Evolutionary conservation across 2,329 filamentous ascomycete genomes (phyloP).

Genomic region (Fusarium duplospermum): DNA sequence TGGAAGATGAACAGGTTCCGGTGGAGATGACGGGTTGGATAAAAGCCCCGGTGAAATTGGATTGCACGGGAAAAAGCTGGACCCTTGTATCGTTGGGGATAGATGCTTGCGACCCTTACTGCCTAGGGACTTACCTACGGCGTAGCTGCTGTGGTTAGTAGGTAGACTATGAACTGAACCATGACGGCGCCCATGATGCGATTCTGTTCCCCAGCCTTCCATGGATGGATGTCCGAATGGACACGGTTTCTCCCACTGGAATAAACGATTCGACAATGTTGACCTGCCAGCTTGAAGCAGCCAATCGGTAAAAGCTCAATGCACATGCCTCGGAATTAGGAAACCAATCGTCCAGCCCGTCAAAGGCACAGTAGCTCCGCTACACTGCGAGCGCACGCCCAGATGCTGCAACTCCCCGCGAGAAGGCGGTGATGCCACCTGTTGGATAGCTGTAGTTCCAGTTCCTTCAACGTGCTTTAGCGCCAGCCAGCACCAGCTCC

Average conservation of each 20-base stretch:
- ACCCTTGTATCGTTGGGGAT: conserved; percentile 43
- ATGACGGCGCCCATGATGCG: not conserved
- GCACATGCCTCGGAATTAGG: conserved; percentile 22
- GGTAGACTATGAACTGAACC: not conserved
- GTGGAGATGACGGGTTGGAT: conserved; percentile 42
- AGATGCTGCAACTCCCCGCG: conserved; percentile 4
- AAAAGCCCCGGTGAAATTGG: conserved; percentile 40
- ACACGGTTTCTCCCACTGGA: conserved; percentile 8
- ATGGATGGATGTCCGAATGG: not conserved
- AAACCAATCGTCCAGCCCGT: conserved; percentile 6
- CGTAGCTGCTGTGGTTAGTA: not conserved
- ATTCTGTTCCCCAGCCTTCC: not conserved
- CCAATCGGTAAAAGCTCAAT: conserved; percentile 17
- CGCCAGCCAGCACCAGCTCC: conserved; percentile 25
- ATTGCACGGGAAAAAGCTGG: conserved; percentile 38
- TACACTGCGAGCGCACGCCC: not conserved
- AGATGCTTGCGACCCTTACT: conserved; percentile 4
- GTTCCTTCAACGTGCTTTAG: conserved; percentile 12
- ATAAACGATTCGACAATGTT: not conserved
- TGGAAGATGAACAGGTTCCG: conserved; percentile 29
- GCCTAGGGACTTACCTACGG: not conserved
- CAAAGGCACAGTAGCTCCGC: conserved; percentile 5
- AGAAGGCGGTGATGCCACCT: conserved; percentile 24
- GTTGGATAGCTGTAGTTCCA: conserved; percentile 5
- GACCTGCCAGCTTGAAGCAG: not conserved